These are phyloP conservation scores for Hypericum perforatum DNA, from an alignment of 345 rosid species.

Conservation along the genomic window DNA sequence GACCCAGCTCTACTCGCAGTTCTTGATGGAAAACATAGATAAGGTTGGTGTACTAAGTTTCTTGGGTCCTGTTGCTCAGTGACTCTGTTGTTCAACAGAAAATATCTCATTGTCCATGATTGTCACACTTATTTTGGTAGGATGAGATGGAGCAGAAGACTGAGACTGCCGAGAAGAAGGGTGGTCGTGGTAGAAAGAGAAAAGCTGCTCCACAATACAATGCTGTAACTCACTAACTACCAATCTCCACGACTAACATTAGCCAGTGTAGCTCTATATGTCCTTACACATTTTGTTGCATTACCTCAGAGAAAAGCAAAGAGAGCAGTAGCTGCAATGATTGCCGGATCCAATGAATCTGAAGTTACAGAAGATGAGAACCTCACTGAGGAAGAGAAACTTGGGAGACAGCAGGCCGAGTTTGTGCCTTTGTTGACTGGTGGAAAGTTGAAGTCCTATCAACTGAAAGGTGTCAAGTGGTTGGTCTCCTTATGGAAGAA, in stretches of 20 bases:
- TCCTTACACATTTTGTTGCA: not conserved
- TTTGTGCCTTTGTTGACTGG: conserved; percentile 83
- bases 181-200: conserved; percentile 64
- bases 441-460: conserved; percentile 80
- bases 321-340: conserved; percentile 91
- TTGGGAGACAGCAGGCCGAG: conserved; percentile 69
- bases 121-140: conserved; percentile 26
- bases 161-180: conserved; percentile 31
- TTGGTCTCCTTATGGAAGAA: conserved; percentile 89
- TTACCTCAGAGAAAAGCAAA: conserved; percentile 57
- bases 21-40: conserved; percentile 85
- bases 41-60: conserved; percentile 52
- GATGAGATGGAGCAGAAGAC: conserved; percentile 41
- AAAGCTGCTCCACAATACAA: conserved; percentile 55
- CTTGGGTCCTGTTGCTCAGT: conserved; percentile 5
- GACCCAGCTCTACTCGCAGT: conserved; percentile 70
- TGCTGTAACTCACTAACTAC: conserved; percentile 30
- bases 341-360: conserved; percentile 59
- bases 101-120: conserved; percentile 15
- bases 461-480: conserved; percentile 97
- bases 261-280: not conserved
- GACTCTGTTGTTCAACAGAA: conserved; percentile 5
- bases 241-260: conserved; percentile 4
- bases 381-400: conserved; percentile 64
- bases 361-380: conserved; percentile 30